These are phyloP conservation scores for Penicillium coprophilum DNA, from an alignment of 495 filamentous ascomycete genomes.

Conservation along the genomic window DNA sequence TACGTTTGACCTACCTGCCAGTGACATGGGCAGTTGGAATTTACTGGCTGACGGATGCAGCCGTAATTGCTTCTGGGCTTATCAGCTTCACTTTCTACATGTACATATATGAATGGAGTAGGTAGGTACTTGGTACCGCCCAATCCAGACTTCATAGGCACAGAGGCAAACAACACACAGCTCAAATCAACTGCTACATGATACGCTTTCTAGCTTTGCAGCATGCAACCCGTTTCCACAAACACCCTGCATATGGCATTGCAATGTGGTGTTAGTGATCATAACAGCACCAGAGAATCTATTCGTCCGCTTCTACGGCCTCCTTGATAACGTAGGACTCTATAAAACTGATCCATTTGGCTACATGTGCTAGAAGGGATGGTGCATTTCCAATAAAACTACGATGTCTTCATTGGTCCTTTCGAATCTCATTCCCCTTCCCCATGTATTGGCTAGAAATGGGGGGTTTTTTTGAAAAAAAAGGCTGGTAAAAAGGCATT, in stretches of 20 bases:
- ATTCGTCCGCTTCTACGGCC: neutral
- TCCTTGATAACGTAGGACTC: neutral
- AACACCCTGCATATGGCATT: neutral
- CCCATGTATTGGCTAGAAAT: neutral
- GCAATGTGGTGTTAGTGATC: neutral
- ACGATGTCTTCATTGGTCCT: neutral
- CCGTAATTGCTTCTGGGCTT: neutral
- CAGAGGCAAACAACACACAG: conserved; percentile 3
- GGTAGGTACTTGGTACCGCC: neutral
- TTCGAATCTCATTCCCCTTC: neutral
- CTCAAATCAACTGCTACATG: neutral
- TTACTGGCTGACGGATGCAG: conserved; percentile 3
- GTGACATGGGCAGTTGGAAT: conserved; percentile 7
- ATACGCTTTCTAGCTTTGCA: conserved; percentile 3
- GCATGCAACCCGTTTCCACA: neutral
- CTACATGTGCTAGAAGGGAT: neutral
- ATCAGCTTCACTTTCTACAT: neutral
- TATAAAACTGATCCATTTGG: neutral
- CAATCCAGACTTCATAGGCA: conserved; percentile 1
- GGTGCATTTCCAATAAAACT: neutral
- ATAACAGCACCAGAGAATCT: neutral
- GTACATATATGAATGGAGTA: neutral
- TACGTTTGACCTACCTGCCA: neutral
- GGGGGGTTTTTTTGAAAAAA: no score
- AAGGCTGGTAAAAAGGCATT: neutral